These are phyloP conservation scores for Ogataea glucozyma DNA, from an alignment of 805 yeast species.

Conservation along the genomic window DNA sequence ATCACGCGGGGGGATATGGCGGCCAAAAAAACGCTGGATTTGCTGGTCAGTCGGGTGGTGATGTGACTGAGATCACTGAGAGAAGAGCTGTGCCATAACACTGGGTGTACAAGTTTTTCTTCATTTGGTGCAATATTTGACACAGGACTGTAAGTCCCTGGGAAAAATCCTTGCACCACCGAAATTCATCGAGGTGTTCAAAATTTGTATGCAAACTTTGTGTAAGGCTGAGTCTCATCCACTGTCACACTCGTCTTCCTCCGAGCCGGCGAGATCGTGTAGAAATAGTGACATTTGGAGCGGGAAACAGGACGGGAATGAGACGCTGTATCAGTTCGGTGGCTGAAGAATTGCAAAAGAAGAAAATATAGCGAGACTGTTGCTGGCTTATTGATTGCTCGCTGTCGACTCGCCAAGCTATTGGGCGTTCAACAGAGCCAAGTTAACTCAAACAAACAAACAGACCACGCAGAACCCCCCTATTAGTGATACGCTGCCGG, in stretches of 20 bases:
- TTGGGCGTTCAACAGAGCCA: slow-evolving; percentile 4
- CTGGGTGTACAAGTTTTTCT: too few relatives aligned
- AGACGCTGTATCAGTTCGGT: slow-evolving; percentile 2
- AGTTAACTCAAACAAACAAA: neutral
- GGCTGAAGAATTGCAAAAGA: neutral
- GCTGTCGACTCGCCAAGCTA: neutral
- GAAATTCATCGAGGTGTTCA: neutral
- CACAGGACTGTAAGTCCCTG: too few relatives aligned
- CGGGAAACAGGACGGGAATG: slow-evolving; percentile 5
- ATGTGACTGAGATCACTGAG: too few relatives aligned
- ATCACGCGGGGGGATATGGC: neutral
- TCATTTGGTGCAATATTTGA: too few relatives aligned
- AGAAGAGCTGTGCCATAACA: too few relatives aligned
- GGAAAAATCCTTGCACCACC: slow-evolving; percentile 2
- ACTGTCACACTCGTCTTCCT: neutral
- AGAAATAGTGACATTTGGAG: neutral
- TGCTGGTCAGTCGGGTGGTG: too few relatives aligned
- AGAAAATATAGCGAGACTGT: slow-evolving; percentile 6
- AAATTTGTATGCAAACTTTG: slow-evolving; percentile 1
- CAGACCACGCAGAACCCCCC: neutral
- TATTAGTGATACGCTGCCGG: slow-evolving; percentile 4
- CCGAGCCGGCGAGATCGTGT: neutral
- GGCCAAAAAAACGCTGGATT: too few relatives aligned
- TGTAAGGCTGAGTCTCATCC: neutral
- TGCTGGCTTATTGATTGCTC: slow-evolving; percentile 3